Conservation (phyloP, 1,284 basidiomycete genomes). For the Cystobasidium sp. region DNA sequence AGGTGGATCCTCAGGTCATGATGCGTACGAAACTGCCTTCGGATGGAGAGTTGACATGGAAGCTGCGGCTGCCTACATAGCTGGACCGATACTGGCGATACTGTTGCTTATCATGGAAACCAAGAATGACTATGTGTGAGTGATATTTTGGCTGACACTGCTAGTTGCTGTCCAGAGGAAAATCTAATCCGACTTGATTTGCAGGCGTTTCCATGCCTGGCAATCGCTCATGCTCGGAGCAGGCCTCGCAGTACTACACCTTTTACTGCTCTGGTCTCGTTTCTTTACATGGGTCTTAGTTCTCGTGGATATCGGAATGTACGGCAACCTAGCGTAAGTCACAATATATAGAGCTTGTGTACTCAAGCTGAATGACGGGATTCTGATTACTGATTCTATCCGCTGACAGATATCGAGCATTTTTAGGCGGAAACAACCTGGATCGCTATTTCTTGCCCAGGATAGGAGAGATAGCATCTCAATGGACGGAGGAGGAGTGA, state of each 20-base stretch:
- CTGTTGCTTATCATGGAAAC: constrained; percentile 74
- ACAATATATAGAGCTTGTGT: constrained; percentile 1
- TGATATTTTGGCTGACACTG: constrained; percentile 52
- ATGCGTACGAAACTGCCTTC: constrained; percentile 52
- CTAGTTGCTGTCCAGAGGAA: background rate
- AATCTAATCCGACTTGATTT: constrained; percentile 6
- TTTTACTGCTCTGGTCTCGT: constrained; percentile 60
- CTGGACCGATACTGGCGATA: constrained; percentile 77
- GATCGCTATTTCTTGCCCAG: constrained; percentile 68
- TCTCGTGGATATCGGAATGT: constrained; percentile 34
- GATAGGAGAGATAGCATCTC: constrained; percentile 71
- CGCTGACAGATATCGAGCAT: constrained; percentile 65
- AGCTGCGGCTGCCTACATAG: constrained; percentile 69
- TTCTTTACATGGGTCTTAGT: constrained; percentile 39
- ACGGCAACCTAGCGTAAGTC: constrained; percentile 39
- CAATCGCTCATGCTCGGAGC: constrained; percentile 75
- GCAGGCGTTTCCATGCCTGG: constrained; percentile 64
- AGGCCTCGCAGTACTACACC: constrained; percentile 67
- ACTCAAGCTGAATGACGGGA: too few species aligned
- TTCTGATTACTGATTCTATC: background rate
- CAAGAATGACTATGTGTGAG: constrained; percentile 77
- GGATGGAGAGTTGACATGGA: constrained; percentile 72
- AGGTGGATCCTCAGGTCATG: constrained; percentile 14
- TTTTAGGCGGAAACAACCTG: constrained; percentile 67
- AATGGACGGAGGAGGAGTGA: constrained; percentile 72